Evolutionary conservation across 768 basidiomycete species (phyloP).

Genomic region (Boletus eberwhitei): DNA sequence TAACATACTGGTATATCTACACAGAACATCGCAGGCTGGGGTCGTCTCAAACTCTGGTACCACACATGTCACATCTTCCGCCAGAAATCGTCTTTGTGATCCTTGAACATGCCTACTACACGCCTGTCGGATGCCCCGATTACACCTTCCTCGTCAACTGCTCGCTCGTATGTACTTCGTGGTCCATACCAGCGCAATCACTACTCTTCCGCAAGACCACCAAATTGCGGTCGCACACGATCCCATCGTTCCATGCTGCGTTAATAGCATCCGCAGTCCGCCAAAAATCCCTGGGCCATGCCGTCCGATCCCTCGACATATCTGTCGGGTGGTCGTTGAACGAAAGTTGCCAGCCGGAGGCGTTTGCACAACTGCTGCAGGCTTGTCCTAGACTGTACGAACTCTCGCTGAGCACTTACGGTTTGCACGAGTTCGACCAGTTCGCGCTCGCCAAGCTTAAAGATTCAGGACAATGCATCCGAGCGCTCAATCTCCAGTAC

Average conservation of each 20-base stretch:
- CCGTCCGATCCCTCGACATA: conserved; percentile 23
- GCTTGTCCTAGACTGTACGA: conserved; percentile 35
- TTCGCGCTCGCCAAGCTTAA: conserved; percentile 26
- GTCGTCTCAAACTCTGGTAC: neutral
- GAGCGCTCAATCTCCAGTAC: conserved; percentile 31
- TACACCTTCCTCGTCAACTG: conserved; percentile 19
- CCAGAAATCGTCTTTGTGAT: conserved; percentile 22
- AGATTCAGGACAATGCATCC: conserved; percentile 23
- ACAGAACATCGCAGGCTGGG: neutral
- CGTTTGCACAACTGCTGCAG: conserved; percentile 20
- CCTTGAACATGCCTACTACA: conserved; percentile 28
- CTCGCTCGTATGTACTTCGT: conserved; percentile 27
- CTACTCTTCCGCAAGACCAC: conserved; percentile 27
- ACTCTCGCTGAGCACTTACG: conserved; percentile 24
- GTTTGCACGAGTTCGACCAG: conserved; percentile 30
- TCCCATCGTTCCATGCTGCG: conserved; percentile 15
- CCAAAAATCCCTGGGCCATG: conserved; percentile 13
- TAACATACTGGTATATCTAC: neutral
- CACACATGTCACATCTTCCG: conserved; percentile 17
- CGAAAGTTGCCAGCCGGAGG: conserved; percentile 5
- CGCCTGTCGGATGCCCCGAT: conserved; percentile 13
- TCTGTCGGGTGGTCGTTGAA: conserved; percentile 9
- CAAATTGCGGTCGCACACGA: neutral
- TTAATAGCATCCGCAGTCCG: conserved; percentile 14
- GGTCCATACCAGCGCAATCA: conserved; percentile 28